Evolutionary conservation across 495 filamentous ascomycete genomes (phyloP).

Genomic region (Penicillium chermesinum): DNA sequence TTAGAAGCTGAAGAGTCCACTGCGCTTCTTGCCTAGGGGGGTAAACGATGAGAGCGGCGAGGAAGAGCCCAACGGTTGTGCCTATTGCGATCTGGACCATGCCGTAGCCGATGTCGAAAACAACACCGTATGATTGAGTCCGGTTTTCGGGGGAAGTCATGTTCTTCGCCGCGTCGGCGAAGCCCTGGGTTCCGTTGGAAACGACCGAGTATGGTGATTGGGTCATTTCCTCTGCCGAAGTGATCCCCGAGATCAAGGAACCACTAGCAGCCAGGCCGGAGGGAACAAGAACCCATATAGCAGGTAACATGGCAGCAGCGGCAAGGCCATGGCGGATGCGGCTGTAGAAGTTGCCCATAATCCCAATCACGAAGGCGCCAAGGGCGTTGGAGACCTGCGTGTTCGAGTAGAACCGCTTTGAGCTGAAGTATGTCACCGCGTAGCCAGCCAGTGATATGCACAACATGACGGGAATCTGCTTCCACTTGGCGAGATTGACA

Average conservation of each 20-base stretch:
- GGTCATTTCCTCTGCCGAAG: slow-evolving; percentile 75
- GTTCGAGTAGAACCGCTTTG: slow-evolving; percentile 65
- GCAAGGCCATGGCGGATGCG: slow-evolving; percentile 79
- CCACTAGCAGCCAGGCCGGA: slow-evolving; percentile 83
- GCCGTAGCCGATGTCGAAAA: slow-evolving; percentile 77
- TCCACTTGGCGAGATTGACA: slow-evolving; percentile 88
- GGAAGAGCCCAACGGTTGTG: slow-evolving; percentile 85
- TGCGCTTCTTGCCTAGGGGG: slow-evolving; percentile 86
- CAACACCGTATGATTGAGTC: slow-evolving; percentile 45
- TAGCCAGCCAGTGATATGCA: slow-evolving; percentile 81
- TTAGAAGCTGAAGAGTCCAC: slow-evolving; percentile 84
- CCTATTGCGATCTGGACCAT: slow-evolving; percentile 93
- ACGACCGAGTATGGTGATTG: slow-evolving; percentile 42
- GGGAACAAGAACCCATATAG: slow-evolving; percentile 92
- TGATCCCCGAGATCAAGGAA: slow-evolving; percentile 76
- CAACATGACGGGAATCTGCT: slow-evolving; percentile 82
- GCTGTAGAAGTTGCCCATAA: slow-evolving; percentile 83
- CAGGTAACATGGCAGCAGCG: slow-evolving; percentile 82
- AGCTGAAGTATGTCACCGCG: slow-evolving; percentile 76
- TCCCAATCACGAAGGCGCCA: slow-evolving; percentile 79
- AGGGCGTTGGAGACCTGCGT: slow-evolving; percentile 76
- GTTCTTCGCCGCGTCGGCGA: slow-evolving; percentile 41
- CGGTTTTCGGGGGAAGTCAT: slow-evolving; percentile 19
- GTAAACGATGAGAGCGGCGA: slow-evolving; percentile 83
- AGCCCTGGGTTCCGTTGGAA: slow-evolving; percentile 46